Evolutionary conservation across 306 rosid species (phyloP), one percentile per base, ranked within the genome.

Genomic region (Cucurbita pepo): DNA sequence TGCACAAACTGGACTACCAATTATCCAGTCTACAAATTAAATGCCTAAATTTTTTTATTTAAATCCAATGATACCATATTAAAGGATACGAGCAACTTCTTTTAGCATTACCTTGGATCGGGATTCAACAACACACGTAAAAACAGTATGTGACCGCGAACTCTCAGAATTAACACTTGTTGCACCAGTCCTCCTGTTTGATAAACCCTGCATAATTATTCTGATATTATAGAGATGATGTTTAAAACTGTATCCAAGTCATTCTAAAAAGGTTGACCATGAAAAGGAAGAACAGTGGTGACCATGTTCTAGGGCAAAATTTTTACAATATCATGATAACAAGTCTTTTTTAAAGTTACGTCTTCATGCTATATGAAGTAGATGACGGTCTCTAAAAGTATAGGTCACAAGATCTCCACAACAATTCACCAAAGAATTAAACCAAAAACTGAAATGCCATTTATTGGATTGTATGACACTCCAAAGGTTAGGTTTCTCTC

Each of bases 141-240:
- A 95, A 84, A 95, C 99, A 79, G 99, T 95, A 76, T 95, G 99
- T 44, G 99, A 95, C 55, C 99, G 96, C 52, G 99, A 95, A 84
- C 99, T 95, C 85, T 95, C 99, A 52, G 97, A 86, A 82, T 95
- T 95, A 77, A 95, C 85, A 79, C 97, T 91, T 69, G 99, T 95
- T 80, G 96, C 90, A 77, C 99, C 97, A 48, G 86, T 83, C 82
- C 99, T 91, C 83, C 97, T 89, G 82, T 95, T 91, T 48, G 95
- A 88, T 77, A 91, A 73, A 56, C 99, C 99, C 99, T 95, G 91
- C 83, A 86, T 45, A 72, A 64, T 65, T 55, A 79, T 57, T 52
- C 52, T 51, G 25, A 69, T 48, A 44, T 43, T 15, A 30, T 47
- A 64, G 64, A 48, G 13, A 69, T 71, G 76, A 60, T 21, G 43